Conservation (phyloP, 768 basidiomycete species). For the Lactifluus piperatus region DNA sequence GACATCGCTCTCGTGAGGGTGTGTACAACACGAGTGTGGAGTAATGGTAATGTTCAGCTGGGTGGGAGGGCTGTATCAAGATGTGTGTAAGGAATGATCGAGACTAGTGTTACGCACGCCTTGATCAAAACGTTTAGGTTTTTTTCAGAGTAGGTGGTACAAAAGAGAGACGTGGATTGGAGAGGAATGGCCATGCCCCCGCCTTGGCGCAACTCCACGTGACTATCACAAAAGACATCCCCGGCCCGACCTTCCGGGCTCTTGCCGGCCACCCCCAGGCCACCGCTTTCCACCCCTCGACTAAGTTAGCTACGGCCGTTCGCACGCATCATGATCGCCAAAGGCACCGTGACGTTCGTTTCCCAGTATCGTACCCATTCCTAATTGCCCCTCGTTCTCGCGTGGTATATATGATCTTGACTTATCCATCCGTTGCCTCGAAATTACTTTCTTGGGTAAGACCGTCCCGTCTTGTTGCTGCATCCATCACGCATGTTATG, state of each 20-base stretch:
- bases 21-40: neutral
- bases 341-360: neutral
- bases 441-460: neutral
- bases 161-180: neutral
- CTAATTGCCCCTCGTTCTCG: neutral
- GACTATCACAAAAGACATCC: neutral
- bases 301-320: neutral
- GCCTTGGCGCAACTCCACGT: neutral
- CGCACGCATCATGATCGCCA: neutral
- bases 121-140: too few relatives aligned
- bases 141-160: neutral
- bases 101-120: neutral
- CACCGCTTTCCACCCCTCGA: neutral
- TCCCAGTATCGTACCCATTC: neutral
- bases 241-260: neutral
- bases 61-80: neutral
- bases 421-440: neutral
- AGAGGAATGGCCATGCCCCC: neutral
- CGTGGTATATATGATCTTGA: slow-evolving; percentile 4
- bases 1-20: neutral
- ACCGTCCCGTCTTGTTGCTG: slow-evolving; percentile 3
- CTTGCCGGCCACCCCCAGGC: neutral
- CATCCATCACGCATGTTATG: slow-evolving; percentile 16
- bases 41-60: too few relatives aligned
- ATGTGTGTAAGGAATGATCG: neutral